These are phyloP conservation scores for Rhodosporidiobolus sp. DNA, from an alignment of 768 basidiomycete species.

Conservation along the genomic window DNA sequence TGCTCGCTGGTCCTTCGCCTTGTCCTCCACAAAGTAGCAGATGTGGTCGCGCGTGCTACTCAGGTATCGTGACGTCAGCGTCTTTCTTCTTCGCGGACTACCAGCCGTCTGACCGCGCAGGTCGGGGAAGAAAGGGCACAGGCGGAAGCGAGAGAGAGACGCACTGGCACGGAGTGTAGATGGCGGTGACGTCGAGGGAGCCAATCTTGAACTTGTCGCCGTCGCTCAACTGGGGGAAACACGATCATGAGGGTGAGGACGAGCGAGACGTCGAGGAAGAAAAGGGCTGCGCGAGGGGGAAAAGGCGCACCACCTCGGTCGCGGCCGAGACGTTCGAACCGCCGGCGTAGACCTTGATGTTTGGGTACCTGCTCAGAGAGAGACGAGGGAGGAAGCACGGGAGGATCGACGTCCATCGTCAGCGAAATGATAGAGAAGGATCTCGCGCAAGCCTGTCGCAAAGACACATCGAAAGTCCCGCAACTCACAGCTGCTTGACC, in stretches of 20 bases:
- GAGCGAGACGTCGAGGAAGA: too few species aligned
- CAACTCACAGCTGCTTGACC: slow-evolving; percentile 24
- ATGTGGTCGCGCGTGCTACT: slow-evolving; percentile 95
- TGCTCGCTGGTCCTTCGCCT: slow-evolving; percentile 59
- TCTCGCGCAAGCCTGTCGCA: too few species aligned
- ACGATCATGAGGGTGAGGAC: background rate
- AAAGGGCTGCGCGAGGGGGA: background rate
- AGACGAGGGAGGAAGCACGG: background rate
- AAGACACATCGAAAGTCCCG: background rate
- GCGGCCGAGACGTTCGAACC: slow-evolving; percentile 66
- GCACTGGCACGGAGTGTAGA: slow-evolving; percentile 41
- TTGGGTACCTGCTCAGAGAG: slow-evolving; percentile 50
- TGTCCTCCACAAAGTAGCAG: slow-evolving; percentile 72
- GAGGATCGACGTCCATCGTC: too few species aligned
- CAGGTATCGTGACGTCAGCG: slow-evolving; percentile 55
- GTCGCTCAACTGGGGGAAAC: slow-evolving; percentile 58
- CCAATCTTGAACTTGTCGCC: slow-evolving; percentile 71
- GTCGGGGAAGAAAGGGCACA: slow-evolving; percentile 56
- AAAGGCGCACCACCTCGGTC: slow-evolving; percentile 52
- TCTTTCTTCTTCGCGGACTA: too few species aligned
- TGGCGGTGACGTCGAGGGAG: slow-evolving; percentile 49
- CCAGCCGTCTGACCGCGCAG: slow-evolving; percentile 55
- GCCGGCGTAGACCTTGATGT: slow-evolving; percentile 72
- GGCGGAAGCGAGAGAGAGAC: background rate
- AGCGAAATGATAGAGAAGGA: too few species aligned